A percentile compares a stretch with the other conserved stretches of the same genome.
Evolutionary conservation across 257 asterid genomes (phyloP).

Genomic region (Przewalskia tangutica): DNA sequence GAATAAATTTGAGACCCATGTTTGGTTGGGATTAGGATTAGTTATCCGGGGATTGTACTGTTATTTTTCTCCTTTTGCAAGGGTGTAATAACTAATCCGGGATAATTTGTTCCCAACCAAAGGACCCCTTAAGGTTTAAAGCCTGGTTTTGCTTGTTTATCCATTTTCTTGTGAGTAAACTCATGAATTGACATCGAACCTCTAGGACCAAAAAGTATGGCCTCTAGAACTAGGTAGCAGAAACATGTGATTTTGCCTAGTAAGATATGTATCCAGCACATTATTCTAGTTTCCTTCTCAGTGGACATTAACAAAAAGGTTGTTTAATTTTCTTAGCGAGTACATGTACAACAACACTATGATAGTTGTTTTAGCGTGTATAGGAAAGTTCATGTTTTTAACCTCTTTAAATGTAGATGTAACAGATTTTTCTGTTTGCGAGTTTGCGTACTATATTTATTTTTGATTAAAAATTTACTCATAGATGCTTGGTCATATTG

Average conservation of each 20-base stretch:
- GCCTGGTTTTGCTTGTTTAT: neutral
- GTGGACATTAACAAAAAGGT: neutral
- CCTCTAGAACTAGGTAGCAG: neutral
- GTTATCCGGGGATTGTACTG: too few relatives aligned
- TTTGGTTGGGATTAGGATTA: too few relatives aligned
- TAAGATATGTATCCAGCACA: neutral
- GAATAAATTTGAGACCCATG: neutral
- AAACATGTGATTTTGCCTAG: neutral
- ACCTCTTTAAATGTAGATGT: neutral
- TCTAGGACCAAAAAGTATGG: neutral
- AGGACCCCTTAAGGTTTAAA: neutral
- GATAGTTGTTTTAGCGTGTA: neutral
- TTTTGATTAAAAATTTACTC: neutral
- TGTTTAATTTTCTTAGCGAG: neutral
- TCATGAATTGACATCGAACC: neutral
- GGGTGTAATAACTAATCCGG: too few relatives aligned
- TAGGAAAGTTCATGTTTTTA: neutral
- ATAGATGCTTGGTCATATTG: neutral
- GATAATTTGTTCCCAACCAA: too few relatives aligned
- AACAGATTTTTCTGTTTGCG: neutral
- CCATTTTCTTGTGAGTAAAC: neutral
- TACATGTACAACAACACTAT: neutral
- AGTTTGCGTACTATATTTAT: neutral
- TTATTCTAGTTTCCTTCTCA: neutral
- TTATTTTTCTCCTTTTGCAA: too few relatives aligned